phyloP scores from a whole-genome alignment of 805 yeast species.

The Limtongia smithiae region DNA sequence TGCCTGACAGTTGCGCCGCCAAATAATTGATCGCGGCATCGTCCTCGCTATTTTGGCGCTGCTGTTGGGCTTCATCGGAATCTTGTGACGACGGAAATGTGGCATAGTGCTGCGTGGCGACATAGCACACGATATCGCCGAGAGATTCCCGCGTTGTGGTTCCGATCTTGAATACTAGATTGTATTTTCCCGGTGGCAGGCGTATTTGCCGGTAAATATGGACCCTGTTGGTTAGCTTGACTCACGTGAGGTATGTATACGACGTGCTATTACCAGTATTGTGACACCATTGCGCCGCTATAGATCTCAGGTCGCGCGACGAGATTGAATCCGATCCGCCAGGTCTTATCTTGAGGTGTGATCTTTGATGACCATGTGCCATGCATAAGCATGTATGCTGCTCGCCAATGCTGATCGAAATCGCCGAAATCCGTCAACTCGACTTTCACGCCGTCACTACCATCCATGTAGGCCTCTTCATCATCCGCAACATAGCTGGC shows the following conservation, averaged over 20 bases:
- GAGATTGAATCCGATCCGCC: background rate
- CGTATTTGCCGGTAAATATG: constrained; percentile 2
- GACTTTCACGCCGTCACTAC: too few relatives aligned
- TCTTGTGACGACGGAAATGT: too few relatives aligned
- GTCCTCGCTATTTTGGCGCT: too few relatives aligned
- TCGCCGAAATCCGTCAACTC: too few relatives aligned
- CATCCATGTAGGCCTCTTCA: too few relatives aligned
- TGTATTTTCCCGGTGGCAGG: constrained; percentile 9
- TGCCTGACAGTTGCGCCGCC: too few relatives aligned
- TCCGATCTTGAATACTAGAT: background rate
- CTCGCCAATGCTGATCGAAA: background rate
- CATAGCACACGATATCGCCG: constrained; percentile 1
- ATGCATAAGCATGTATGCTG: background rate
- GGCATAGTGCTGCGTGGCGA: too few relatives aligned
- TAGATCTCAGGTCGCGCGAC: too few relatives aligned
- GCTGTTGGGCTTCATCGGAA: too few relatives aligned
- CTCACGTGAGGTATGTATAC: background rate
- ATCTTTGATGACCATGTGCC: background rate
- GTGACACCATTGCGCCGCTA: too few relatives aligned
- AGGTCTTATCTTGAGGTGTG: background rate
- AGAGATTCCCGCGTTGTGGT: constrained; percentile 1
- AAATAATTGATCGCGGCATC: too few relatives aligned
- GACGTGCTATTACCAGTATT: background rate
- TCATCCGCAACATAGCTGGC: too few relatives aligned
- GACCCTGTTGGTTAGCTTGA: constrained; percentile 4